A percentile compares a stretch with the other conserved stretches of the same genome.
phyloP scores from a whole-genome alignment of 2,329 filamentous ascomycete species.

The Exserohilum rostratum region DNA sequence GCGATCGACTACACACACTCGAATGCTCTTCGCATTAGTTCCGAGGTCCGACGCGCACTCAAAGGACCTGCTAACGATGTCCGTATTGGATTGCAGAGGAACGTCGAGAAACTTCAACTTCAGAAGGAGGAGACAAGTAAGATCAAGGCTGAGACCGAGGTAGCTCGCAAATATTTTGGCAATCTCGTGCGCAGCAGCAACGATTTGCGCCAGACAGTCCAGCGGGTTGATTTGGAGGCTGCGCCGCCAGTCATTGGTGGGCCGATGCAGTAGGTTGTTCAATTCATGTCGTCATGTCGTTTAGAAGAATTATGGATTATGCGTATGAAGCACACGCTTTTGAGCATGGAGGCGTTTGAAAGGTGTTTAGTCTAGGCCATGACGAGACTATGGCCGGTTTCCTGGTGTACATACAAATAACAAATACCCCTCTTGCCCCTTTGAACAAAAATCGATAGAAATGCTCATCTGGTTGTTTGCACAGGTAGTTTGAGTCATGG shows the following conservation, averaged over 20 bases:
- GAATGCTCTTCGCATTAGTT: slow-evolving; percentile 83
- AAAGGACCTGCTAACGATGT: slow-evolving; percentile 87
- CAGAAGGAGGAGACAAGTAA: slow-evolving; percentile 85
- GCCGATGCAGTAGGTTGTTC: slow-evolving; percentile 23
- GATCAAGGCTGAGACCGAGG: slow-evolving; percentile 80
- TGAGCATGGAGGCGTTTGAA: slow-evolving; percentile 24
- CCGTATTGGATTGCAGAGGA: slow-evolving; percentile 79
- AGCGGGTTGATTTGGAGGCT: slow-evolving; percentile 59
- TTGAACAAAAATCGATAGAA: slow-evolving; percentile 7
- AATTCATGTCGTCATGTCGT: slow-evolving; percentile 6
- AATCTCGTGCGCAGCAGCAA: slow-evolving; percentile 74
- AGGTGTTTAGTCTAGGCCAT: slow-evolving; percentile 20
- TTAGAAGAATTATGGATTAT: slow-evolving; percentile 11
- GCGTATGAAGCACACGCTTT: slow-evolving; percentile 10
- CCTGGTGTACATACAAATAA: slow-evolving; percentile 38
- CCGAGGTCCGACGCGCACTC: slow-evolving; percentile 85
- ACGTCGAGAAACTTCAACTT: slow-evolving; percentile 78
- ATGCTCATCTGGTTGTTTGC: not conserved
- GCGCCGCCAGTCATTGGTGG: slow-evolving; percentile 52
- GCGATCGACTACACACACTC: slow-evolving; percentile 90
- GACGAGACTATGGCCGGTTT: slow-evolving; percentile 23
- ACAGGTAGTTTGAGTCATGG: not conserved
- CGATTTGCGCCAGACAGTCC: slow-evolving; percentile 57
- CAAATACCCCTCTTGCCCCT: slow-evolving; percentile 43
- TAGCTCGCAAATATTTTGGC: slow-evolving; percentile 86